phyloP scores from a whole-genome alignment of 805 yeast species.

The Lipomyces japonicus region DNA sequence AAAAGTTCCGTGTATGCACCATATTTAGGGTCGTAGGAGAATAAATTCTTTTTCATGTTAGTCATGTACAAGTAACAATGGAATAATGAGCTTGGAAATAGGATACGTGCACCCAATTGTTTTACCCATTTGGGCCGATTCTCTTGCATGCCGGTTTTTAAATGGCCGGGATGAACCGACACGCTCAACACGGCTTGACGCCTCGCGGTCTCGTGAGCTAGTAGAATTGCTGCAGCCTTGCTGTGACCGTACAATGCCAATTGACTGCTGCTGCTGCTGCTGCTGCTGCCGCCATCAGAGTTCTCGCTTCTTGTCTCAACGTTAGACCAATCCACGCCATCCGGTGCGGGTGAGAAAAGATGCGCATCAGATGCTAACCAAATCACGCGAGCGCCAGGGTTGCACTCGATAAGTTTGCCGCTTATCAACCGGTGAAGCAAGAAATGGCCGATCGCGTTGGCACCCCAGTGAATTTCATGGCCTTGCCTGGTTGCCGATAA shows the following conservation, averaged over 20 bases:
- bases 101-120: slow-evolving; percentile 18
- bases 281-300: no score
- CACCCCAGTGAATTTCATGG: slow-evolving; percentile 46
- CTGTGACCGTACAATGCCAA: slow-evolving; percentile 42
- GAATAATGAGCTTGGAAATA: neutral
- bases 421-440: slow-evolving; percentile 42
- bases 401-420: slow-evolving; percentile 39
- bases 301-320: slow-evolving; percentile 32
- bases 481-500: slow-evolving; percentile 43
- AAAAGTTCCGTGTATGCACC: slow-evolving; percentile 48
- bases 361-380: slow-evolving; percentile 47
- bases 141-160: slow-evolving; percentile 25
- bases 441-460: slow-evolving; percentile 47
- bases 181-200: neutral
- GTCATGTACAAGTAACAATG: no score
- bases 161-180: slow-evolving; percentile 26
- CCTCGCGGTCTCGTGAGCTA: slow-evolving; percentile 14
- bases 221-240: slow-evolving; percentile 39
- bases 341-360: slow-evolving; percentile 32
- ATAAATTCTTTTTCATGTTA: neutral
- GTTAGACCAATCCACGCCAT: slow-evolving; percentile 40
- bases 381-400: slow-evolving; percentile 40
- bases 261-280: slow-evolving; percentile 4
- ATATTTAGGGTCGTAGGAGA: slow-evolving; percentile 31
- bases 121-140: slow-evolving; percentile 26